These are phyloP conservation scores for Brettanomyces bruxellensis DNA, from an alignment of 805 yeast genomes.

Conservation along the genomic window DNA sequence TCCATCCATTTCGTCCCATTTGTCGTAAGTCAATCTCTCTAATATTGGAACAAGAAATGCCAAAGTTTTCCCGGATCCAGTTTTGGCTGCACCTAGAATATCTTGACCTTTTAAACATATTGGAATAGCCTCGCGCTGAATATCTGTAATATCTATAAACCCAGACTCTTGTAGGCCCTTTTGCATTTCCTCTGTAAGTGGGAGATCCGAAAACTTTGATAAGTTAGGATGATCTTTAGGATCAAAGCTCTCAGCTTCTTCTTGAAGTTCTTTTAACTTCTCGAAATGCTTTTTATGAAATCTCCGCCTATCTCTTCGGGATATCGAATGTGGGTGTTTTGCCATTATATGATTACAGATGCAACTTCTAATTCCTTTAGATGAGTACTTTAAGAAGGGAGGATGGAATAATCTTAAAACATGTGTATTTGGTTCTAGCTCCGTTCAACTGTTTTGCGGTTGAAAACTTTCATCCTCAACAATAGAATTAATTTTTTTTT, in stretches of 20 bases:
- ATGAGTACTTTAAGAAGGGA: no score
- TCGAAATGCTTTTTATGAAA: slow-evolving; percentile 24
- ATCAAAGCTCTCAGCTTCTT: slow-evolving; percentile 47
- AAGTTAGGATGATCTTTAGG: slow-evolving; percentile 25
- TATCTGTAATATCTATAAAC: slow-evolving; percentile 73
- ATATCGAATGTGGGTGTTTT: slow-evolving; percentile 18
- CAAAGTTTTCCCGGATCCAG: slow-evolving; percentile 86
- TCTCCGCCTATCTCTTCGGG: slow-evolving; percentile 21
- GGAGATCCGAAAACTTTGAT: slow-evolving; percentile 66
- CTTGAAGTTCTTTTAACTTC: slow-evolving; percentile 34
- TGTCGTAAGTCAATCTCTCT: slow-evolving; percentile 56
- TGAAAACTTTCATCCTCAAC: no score
- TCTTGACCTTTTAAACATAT: slow-evolving; percentile 69
- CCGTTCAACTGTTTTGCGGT: no score
- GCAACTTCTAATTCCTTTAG: no score
- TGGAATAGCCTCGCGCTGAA: slow-evolving; percentile 75
- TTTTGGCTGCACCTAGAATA: slow-evolving; percentile 79
- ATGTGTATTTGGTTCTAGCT: no score
- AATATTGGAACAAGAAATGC: slow-evolving; percentile 79
- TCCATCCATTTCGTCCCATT: slow-evolving; percentile 80
- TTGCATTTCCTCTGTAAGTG: slow-evolving; percentile 54
- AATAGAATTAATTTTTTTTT: no score
- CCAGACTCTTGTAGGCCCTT: slow-evolving; percentile 74
- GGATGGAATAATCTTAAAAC: no score
- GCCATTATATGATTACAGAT: slow-evolving; percentile 14